phyloP scores from a whole-genome alignment of 2,329 filamentous ascomycete genomes.

The Leptoxyphium fumago region DNA sequence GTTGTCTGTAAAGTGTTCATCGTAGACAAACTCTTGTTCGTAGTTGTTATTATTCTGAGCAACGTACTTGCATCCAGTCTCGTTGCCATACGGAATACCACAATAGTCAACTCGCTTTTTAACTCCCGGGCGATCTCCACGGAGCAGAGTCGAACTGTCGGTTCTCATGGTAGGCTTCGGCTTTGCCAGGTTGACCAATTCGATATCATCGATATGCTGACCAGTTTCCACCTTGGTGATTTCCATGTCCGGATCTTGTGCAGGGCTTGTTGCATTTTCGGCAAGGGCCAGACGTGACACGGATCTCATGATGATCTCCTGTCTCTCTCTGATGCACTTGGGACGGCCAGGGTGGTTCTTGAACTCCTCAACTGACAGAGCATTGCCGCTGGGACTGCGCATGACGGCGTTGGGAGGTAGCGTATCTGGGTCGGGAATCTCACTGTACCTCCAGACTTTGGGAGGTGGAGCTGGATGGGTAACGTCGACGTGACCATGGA shows the following conservation, averaged over 20 bases:
- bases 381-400: constrained; percentile 18
- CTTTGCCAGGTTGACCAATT: background rate
- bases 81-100: background rate
- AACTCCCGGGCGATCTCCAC: background rate
- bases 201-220: background rate
- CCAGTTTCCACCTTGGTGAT: background rate
- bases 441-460: constrained; percentile 10
- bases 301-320: constrained; percentile 15
- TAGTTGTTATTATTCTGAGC: background rate
- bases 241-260: constrained; percentile 43
- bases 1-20: background rate
- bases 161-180: background rate
- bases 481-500: constrained; percentile 10
- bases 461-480: constrained; percentile 10
- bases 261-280: constrained; percentile 32
- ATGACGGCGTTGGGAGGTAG: constrained; percentile 11
- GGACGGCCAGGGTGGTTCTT: constrained; percentile 16
- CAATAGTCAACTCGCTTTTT: background rate
- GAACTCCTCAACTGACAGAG: constrained; percentile 13
- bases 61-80: background rate
- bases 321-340: constrained; percentile 21
- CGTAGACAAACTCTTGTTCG: background rate
- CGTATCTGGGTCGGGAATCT: constrained; percentile 15
- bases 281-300: background rate
- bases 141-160: background rate